phyloP scores from a whole-genome alignment of 2,329 filamentous ascomycete species.

The Claviceps spartinae region DNA sequence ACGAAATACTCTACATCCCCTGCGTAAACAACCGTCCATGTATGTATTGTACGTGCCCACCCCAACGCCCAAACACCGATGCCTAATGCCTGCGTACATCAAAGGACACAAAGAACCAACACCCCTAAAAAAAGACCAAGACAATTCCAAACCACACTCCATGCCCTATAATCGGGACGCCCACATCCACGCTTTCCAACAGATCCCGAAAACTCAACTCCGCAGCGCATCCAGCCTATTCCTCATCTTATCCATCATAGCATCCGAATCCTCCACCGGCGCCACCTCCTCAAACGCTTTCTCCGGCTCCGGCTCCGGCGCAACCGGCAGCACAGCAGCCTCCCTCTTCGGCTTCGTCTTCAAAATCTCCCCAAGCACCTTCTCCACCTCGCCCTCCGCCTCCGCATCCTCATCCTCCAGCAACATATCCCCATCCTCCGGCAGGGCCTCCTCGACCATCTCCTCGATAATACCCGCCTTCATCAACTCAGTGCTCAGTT shows the following conservation, averaged over 20 bases:
- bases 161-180: too few relatives aligned
- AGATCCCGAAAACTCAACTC: conserved; percentile 38
- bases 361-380: conserved; percentile 80
- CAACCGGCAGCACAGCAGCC: conserved; percentile 41
- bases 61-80: not conserved
- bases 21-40: too few relatives aligned
- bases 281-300: conserved; percentile 33
- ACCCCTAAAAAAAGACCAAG: not conserved
- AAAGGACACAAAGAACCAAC: not conserved
- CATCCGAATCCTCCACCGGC: conserved; percentile 67
- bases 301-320: conserved; percentile 33
- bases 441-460: conserved; percentile 80
- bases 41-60: not conserved
- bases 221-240: conserved; percentile 80
- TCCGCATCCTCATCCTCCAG: conserved; percentile 66
- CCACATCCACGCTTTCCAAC: too few relatives aligned
- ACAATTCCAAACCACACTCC: too few relatives aligned
- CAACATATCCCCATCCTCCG: conserved; percentile 57
- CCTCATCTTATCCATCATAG: conserved; percentile 87
- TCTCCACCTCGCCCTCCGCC: conserved; percentile 61
- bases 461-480: conserved; percentile 96
- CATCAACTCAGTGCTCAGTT: conserved; percentile 74
- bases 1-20: too few relatives aligned
- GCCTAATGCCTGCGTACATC: not conserved
- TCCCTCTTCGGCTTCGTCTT: conserved; percentile 60